phyloP scores from a whole-genome alignment of 139 green algal species.

The Closterium sp. region DNA sequence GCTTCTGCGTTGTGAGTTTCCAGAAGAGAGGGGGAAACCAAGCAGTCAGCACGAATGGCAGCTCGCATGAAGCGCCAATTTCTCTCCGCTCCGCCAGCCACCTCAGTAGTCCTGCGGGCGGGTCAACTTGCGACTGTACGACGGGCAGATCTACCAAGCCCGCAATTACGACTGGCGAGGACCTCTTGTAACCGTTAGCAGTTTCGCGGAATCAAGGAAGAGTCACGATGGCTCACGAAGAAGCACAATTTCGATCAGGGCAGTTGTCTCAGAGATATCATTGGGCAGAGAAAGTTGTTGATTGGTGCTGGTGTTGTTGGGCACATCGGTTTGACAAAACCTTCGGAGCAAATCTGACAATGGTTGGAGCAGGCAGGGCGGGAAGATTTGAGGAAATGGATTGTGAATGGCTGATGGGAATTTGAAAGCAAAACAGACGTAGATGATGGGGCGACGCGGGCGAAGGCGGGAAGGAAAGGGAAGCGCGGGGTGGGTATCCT shows the following conservation, averaged over 20 bases:
- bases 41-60: too few species aligned
- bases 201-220: background rate
- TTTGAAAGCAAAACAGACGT: background rate
- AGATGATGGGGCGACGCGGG: background rate
- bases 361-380: background rate
- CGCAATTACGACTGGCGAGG: too few species aligned
- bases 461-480: background rate
- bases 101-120: background rate
- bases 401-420: background rate
- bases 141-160: background rate
- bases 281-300: background rate
- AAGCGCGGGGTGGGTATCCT: background rate
- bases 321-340: background rate
- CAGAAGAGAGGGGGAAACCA: too few species aligned
- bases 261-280: background rate
- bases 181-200: too few species aligned
- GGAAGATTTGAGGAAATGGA: background rate
- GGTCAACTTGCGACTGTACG: background rate
- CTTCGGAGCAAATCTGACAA: background rate
- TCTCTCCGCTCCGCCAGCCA: background rate
- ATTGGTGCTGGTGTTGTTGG: background rate
- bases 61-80: background rate
- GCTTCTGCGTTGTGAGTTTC: too few species aligned
- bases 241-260: background rate
- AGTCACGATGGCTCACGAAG: background rate